phyloP scores from a whole-genome alignment of 768 basidiomycete genomes.

The Boletus tomentosulus region DNA sequence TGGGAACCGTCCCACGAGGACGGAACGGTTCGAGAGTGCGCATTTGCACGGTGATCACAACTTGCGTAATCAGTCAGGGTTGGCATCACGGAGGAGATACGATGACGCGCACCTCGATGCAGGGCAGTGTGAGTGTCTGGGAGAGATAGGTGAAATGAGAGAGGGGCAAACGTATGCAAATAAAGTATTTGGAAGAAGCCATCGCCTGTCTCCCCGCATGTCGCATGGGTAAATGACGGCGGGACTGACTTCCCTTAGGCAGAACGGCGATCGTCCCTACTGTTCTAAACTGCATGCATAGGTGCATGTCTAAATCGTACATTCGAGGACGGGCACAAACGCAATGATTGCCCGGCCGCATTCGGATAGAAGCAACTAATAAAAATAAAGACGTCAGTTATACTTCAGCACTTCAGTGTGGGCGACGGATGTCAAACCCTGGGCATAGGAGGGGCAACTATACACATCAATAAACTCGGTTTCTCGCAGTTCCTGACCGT shows the following conservation, averaged over 20 bases:
- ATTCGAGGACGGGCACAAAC: neutral
- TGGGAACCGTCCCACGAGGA: neutral
- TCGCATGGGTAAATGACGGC: neutral
- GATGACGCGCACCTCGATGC: neutral
- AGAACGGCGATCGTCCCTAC: no score
- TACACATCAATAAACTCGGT: neutral
- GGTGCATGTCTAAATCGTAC: neutral
- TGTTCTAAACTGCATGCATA: neutral
- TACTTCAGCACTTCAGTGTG: neutral
- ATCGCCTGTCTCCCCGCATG: no score
- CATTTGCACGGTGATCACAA: neutral
- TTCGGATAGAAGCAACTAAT: neutral
- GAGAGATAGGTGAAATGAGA: no score
- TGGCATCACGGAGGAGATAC: neutral
- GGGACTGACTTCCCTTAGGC: no score
- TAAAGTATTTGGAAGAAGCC: no score
- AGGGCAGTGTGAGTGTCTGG: neutral
- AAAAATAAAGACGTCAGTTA: neutral
- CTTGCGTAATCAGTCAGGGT: neutral
- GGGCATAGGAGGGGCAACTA: neutral
- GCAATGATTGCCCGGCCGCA: neutral
- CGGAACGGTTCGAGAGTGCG: neutral
- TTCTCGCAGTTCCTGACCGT: neutral
- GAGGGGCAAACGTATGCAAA: no score
- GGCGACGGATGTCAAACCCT: no score